Base-by-base conservation (phyloP, 495 filamentous ascomycete species). In the Jackrogersella minutella region DNA sequence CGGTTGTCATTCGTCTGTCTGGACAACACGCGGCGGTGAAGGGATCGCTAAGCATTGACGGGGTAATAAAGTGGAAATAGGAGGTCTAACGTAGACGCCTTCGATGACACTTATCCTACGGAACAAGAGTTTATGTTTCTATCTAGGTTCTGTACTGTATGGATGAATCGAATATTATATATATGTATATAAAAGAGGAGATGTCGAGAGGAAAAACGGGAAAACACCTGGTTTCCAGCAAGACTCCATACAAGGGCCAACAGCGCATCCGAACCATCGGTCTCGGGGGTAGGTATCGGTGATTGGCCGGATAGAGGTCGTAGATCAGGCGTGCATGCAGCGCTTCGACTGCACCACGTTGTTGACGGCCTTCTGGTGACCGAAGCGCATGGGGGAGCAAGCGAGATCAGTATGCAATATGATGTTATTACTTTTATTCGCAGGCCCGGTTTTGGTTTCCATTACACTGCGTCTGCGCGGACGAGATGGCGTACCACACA, bases 251-350 rank as follows among this genome's bases (percentile, higher is more conserved):
- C 58, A 51, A 66, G 51, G 39, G 53, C 57, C 69, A 68, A 68
- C 65, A 68, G 65, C 65, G 46, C 63, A 54, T 58, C 56, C 67
- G 62, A 55, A 19, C 56, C 49, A 57, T 60, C 57, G 61, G 61
- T 57, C 57, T 69, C 62, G 46, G 51, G 34, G 50, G 2, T 11
- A 62, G 52, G 21, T 31, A 17, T 21, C 54, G 21, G 3, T 69
- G 66, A 74, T 74, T 74, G 72, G 70, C 34, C 50, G 46, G 54
- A 44, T 51, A 53, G 49, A 30, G 52, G 64, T 41, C 60, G 44
- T 57, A 62, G 62, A 72, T 69, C 69, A 74, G 71, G 71, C 71
- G 69, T 68, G 59, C 61, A 19, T 72, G 71, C 71, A 72, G 66
- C 69, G 62, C 68, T 59, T 57, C 59, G 37, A 59, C 51, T 60